Evolutionary conservation across 495 filamentous ascomycete species (phyloP), one percentile per base, ranked within the genome.

Genomic region (Penicillium cosmopolitanum): DNA sequence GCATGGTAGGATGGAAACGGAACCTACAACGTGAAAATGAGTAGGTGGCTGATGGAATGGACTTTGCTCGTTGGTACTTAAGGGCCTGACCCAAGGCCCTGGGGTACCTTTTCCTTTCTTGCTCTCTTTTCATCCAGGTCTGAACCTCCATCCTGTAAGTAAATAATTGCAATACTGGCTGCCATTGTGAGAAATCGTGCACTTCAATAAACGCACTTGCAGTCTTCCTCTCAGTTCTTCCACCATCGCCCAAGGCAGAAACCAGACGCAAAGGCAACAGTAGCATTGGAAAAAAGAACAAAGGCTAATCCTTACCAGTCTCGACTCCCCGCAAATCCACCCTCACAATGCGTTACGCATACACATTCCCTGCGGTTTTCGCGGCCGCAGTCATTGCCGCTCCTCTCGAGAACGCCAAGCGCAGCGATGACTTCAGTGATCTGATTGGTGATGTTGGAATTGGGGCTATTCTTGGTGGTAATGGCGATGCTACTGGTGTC

Each of bases 331-430:
- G 23, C 23, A 4, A 23, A 15, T 35, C 25, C 12, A 42, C 28
- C 28, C 19, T 42, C 51, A 46, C n/a, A 3, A 55, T 55, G 31
- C 46, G 8, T 34, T 43, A 46, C 31, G 12, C 50, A 12, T 47
- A 53, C 18, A 53, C 50, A 56, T 62, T 56, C 42, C 36, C 51
- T 28, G 51, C 44, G 21, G 43, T 62, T 8, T 62, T 57, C 35
- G 60, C 55, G 15, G 42, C 55, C 5, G n/a, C 51, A 3, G 60
- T 23, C 18, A 16, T 48, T 23, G 60, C 60, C 11, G 60, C 33
- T 33, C 55, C 60, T 18, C 0, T 12, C 12, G 46, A 25, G 21
- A 31, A 23, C 21, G 46, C 11, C 3, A 48, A 48, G 46, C 19
- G 46, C 16, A 19, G 16, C 9, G n/a, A 23, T 23, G 23, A 4